These are phyloP conservation scores for Dictyophora rubrovolvata DNA, from an alignment of 768 basidiomycete species.

Conservation along the genomic window DNA sequence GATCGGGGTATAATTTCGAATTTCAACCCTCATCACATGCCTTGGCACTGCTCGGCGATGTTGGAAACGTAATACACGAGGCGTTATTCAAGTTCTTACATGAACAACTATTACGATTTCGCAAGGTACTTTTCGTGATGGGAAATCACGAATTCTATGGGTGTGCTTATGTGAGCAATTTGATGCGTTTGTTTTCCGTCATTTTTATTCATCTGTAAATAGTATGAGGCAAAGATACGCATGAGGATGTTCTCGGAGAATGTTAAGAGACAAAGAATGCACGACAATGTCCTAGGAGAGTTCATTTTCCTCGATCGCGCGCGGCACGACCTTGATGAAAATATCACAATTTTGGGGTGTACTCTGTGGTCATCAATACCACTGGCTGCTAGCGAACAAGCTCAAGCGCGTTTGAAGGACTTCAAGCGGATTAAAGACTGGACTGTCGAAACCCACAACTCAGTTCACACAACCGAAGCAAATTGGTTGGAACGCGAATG, in stretches of 20 bases:
- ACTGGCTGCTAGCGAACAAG: background rate
- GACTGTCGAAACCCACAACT: background rate
- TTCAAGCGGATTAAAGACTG: background rate
- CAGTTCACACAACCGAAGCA: background rate
- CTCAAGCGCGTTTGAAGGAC: background rate
- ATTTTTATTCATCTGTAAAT: background rate
- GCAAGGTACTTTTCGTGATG: background rate
- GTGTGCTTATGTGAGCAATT: background rate
- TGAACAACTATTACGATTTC: background rate
- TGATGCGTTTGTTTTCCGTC: background rate
- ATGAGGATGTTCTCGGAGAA: background rate
- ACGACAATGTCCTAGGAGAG: background rate
- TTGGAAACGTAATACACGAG: background rate
- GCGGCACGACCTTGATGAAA: background rate
- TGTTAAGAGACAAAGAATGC: background rate
- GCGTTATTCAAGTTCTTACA: background rate
- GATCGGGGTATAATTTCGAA: background rate
- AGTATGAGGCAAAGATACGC: background rate
- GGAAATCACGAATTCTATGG: background rate
- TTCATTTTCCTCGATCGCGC: background rate
- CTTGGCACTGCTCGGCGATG: background rate
- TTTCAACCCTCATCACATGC: background rate
- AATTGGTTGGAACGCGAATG: background rate
- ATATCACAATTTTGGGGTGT: background rate
- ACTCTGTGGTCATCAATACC: background rate